Base-by-base conservation (phyloP, 495 filamentous ascomycete species). In the Penicillium soppii region DNA sequence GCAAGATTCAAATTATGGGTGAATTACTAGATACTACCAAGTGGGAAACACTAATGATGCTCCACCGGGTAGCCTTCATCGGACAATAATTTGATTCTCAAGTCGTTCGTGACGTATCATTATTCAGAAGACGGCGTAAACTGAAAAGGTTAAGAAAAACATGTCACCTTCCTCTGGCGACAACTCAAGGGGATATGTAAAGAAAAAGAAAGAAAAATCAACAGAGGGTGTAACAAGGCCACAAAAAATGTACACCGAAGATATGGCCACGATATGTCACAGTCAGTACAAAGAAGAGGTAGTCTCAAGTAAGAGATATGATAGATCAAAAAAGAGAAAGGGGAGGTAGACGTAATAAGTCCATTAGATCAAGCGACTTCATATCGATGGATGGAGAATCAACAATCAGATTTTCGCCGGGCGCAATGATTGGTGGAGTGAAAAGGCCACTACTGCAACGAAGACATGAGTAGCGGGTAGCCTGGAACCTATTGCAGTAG, bases 31-130 rank as follows among this genome's bases (percentile, higher is more conserved):
- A 58, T 61, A 61, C 52, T 57, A 45, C 29, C 41, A 63, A 58
- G 29, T 35, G 41, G 25, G 45, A 50, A 41, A 17, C 20, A 53
- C 32, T 35, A 32, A 39, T 25, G 37, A 41, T 26, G 39, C 53
- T 53, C 49, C 30, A 37, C 43, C 20, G 12, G 21, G 32, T n/a
- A 32, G 25, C 19, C 16, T 45, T 43, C 52, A 55, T 45, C 43
- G 33, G 37, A 49, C 40, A 48, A 10, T 21, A 45, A 51, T 41
- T 20, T 12, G 23, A 37, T 20, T 40, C 42, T 39, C 52, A 54
- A 49, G 41, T 63, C 59, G 52, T 62, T 62, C 58, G 51, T 65
- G 52, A 62, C 47, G 53, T 39, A 51, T 62, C 62, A 65, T 65
- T 59, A 62, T 42, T 53, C 42, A 52, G 50, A 53, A 52, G 50